Conservation (phyloP, 768 basidiomycete genomes). For the Tephrocybe sp. region DNA sequence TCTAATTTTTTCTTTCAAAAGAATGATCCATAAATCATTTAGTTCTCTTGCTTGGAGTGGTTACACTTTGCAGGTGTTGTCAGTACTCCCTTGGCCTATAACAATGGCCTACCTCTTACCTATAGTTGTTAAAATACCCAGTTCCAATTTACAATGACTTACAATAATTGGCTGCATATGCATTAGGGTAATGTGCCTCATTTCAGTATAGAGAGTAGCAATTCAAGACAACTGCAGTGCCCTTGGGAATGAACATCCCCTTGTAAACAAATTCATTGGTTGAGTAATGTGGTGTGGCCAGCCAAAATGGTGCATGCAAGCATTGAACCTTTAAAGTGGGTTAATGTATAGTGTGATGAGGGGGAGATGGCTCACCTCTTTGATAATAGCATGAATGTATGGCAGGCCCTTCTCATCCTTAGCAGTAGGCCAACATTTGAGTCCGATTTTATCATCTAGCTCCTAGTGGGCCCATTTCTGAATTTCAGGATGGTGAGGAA, state of each 20-base stretch:
- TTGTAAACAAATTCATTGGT: slow-evolving; percentile 38
- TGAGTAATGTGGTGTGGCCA: slow-evolving; percentile 36
- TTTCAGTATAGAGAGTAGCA: slow-evolving; percentile 36
- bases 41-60: too few species aligned
- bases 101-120: too few species aligned
- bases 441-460: slow-evolving; percentile 28
- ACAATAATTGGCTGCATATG: too few species aligned
- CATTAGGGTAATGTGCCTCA: slow-evolving; percentile 34
- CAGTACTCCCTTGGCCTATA: too few species aligned
- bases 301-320: slow-evolving; percentile 31
- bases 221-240: slow-evolving; percentile 37
- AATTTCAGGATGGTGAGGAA: slow-evolving; percentile 27
- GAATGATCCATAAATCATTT: too few species aligned
- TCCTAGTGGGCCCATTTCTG: slow-evolving; percentile 27
- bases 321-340: slow-evolving; percentile 26
- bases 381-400: slow-evolving; percentile 32
- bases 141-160: too few species aligned
- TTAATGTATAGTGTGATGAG: not conserved
- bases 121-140: too few species aligned
- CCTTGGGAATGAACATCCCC: slow-evolving; percentile 38
- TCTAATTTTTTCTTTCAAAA: too few species aligned
- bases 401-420: slow-evolving; percentile 31
- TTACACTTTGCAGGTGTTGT: too few species aligned
- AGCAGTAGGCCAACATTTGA: slow-evolving; percentile 23
- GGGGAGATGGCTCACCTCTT: slow-evolving; percentile 11